phyloP scores from a whole-genome alignment of 495 filamentous ascomycete genomes.

The Cairneyella variabilis region DNA sequence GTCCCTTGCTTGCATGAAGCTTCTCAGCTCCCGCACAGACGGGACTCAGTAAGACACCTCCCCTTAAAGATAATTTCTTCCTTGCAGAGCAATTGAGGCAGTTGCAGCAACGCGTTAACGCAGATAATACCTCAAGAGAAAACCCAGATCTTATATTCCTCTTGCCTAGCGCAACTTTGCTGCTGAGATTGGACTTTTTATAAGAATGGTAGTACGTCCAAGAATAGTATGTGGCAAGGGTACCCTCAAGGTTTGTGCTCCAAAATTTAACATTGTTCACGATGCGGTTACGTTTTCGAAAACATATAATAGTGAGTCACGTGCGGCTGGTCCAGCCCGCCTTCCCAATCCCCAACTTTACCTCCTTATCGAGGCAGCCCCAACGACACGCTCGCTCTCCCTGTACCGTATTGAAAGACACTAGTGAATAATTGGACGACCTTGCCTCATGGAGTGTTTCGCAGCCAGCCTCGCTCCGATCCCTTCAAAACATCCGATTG shows the following conservation, averaged over 20 bases:
- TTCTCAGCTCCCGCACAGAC: background rate
- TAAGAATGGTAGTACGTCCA: background rate
- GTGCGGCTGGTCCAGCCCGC: too few relatives aligned
- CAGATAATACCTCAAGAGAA: too few relatives aligned
- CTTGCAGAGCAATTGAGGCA: background rate
- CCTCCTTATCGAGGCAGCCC: too few relatives aligned
- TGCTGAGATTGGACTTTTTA: background rate
- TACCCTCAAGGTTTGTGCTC: too few relatives aligned
- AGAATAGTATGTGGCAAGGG: too few relatives aligned
- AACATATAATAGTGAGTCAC: too few relatives aligned
- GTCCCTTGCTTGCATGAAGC: background rate
- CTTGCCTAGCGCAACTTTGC: slow-evolving; percentile 1
- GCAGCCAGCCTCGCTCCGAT: background rate
- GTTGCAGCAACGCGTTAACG: background rate
- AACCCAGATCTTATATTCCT: background rate
- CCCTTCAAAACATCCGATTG: background rate
- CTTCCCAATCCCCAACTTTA: too few relatives aligned
- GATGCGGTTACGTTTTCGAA: too few relatives aligned
- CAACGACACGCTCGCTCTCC: background rate
- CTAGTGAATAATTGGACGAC: background rate
- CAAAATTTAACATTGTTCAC: too few relatives aligned
- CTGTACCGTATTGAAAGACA: background rate
- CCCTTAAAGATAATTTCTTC: background rate
- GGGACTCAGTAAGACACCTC: background rate
- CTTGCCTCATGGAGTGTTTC: background rate